Evolutionary conservation across 139 green algal species (phyloP), one percentile per base, ranked within the genome.

Genomic region (Nannochloris sp.): DNA sequence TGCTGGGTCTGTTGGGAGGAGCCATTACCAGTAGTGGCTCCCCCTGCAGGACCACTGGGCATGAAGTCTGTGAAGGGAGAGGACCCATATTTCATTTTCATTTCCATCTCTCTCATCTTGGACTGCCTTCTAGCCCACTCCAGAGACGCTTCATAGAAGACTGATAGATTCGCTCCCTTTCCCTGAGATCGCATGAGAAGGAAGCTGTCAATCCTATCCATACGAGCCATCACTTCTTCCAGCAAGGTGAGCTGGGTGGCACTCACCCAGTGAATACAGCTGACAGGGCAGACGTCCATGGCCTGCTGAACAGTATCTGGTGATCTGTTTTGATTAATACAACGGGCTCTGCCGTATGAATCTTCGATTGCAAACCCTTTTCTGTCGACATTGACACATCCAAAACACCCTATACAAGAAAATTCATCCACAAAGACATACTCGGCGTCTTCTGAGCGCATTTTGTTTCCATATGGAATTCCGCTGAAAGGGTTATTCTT

Each of bases 191-290:
- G 74, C 66, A 74, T 65, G 26, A 82, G 51, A 23, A 77, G 43
- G 37, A 44, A 76, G 23, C 56, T 53, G 6, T 69, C 56, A 28
- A 71, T 57, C 23, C 73, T 61, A 37, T 82, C 73, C 65, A 83
- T 66, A 9, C 50, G 28, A n/a, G 16, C 29, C 76, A 83, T 85
- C 12, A 59, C 63, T 16, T 71, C 64, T 67, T 85, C 78, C 53
- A 85, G 63, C 48, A 82, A 60, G 23, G 78, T 64, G 36, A 85
- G 67, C 62, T 85, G 76, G 13, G 74, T 56, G 1, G 68, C 61
- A 9, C 49, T 59, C 28, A 95, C 88, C 87, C 85, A 92, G 71
- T 92, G 84, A 58, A 95, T 95, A 78, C 87, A 95, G 61, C 66
- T 79, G 6, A 95, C 88, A 0, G 88, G 88, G 77, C 88, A 95